These are phyloP conservation scores for Eremochloa ophiuroides DNA, from an alignment of 176 grass and related monocot species.

Conservation along the genomic window DNA sequence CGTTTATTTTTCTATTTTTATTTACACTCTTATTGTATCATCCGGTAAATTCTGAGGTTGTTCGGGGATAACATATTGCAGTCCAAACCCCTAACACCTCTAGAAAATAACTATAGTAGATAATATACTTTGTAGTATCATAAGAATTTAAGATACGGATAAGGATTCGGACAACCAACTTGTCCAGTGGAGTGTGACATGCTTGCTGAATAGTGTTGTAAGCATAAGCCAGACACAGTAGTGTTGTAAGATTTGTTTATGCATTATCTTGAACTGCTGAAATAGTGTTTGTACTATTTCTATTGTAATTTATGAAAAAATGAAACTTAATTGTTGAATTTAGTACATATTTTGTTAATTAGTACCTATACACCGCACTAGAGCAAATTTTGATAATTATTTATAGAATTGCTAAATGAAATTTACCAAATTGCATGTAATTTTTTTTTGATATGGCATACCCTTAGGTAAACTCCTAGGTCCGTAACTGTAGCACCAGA, in stretches of 20 bases:
- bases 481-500: neutral
- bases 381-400: neutral
- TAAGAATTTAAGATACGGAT: neutral
- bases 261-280: neutral
- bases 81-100: neutral
- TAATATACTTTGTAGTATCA: neutral
- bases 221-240: neutral
- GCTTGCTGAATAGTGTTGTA: neutral
- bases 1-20: neutral
- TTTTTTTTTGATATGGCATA: neutral
- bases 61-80: neutral
- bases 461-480: neutral
- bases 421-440: neutral
- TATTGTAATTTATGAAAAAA: neutral
- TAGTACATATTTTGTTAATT: neutral
- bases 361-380: too few species aligned
- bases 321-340: neutral
- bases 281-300: neutral
- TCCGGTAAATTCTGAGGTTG: neutral
- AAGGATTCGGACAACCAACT: neutral
- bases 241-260: neutral
- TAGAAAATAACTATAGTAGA: neutral
- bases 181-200: neutral
- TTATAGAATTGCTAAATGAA: neutral
- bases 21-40: neutral